A percentile compares a stretch with the other conserved stretches of the same genome.
phyloP scores from a whole-genome alignment of 2,329 filamentous ascomycete species.

The Claviceps citrina region DNA sequence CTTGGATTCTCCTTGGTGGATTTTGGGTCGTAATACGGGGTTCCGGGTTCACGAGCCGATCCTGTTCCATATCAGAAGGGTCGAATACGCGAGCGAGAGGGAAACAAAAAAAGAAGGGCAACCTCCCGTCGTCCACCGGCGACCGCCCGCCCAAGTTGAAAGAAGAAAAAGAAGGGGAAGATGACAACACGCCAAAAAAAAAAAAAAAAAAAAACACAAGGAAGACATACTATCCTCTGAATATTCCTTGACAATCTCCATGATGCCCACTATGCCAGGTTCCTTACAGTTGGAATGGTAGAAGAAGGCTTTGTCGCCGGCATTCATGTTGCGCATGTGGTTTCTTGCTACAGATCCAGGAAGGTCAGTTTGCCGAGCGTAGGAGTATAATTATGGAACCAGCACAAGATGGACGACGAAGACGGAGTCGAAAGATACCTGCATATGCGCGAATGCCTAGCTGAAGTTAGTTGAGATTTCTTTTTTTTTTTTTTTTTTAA shows the following conservation, averaged over 20 bases:
- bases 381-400: too few species aligned
- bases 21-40: conserved; percentile 69
- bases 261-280: conserved; percentile 72
- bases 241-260: conserved; percentile 79
- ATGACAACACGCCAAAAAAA: background rate
- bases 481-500: background rate
- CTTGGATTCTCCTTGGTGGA: conserved; percentile 39
- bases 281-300: conserved; percentile 91
- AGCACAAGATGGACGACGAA: background rate
- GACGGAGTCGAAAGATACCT: conserved; percentile 18
- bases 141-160: too few species aligned
- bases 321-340: conserved; percentile 80
- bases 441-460: conserved; percentile 35
- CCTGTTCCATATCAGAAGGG: conserved; percentile 11
- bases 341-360: conserved; percentile 51
- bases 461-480: background rate
- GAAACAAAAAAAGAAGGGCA: background rate
- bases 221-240: conserved; percentile 52
- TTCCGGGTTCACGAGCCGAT: conserved; percentile 18
- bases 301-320: conserved; percentile 86
- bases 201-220: background rate
- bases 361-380: background rate
- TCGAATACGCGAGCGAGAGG: background rate
- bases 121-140: background rate
- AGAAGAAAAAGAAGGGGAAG: background rate